Base-by-base conservation (phyloP, 2,329 filamentous ascomycete genomes). In the Trichophaea hybrida region DNA sequence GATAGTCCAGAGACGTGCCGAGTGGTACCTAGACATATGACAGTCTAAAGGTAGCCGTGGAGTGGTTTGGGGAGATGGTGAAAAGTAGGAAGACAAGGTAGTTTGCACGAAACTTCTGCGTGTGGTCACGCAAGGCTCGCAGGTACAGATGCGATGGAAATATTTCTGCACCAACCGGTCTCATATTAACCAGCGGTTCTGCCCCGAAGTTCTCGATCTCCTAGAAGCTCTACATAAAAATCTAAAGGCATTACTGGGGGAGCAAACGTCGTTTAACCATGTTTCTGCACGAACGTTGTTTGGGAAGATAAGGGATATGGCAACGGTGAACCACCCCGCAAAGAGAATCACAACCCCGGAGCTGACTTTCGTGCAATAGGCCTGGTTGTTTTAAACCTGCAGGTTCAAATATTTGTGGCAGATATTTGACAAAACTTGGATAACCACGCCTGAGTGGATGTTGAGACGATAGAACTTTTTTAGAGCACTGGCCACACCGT, bases 141-240 rank as follows among this genome's bases (percentile, higher is more conserved):
- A 50, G 8, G 37, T 32, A 10, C n/a, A 15, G n/a, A 10, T 10
- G 24, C 46, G 17, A 4, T 12, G 31, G 34, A 13, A 43, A 31
- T n/a, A 4, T 13, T 32, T 35, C 50, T 17, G 49, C 61, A n/a
- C 72, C 75, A 48, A 70, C 74, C 5, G 75, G 86, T 0, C 74
- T 97, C 50, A 78, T 97, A 52, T 97, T 76, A 96, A 96, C 72
- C 91, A 96, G 72, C 88, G 94, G 69, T 88, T 88, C 7, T 81
- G 89, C 35, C 83, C 94, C 69, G 86, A 86, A 4, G 73, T 75
- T 3, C 75, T 78, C 12, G 77, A 94, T 1, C 78, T 91, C 1
- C 73, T 73, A 35, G 70, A 75, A 7, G 80, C 80, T 1, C 74
- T 86, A 56, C 68, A 71, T 49, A n/a, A n/a, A 31, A 60, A 59